Percentiles rank a stretch among this genome's conserved stretches.
These are phyloP conservation scores for Pichia nanzhaoensis DNA, from an alignment of 805 yeast genomes.

Conservation along the genomic window DNA sequence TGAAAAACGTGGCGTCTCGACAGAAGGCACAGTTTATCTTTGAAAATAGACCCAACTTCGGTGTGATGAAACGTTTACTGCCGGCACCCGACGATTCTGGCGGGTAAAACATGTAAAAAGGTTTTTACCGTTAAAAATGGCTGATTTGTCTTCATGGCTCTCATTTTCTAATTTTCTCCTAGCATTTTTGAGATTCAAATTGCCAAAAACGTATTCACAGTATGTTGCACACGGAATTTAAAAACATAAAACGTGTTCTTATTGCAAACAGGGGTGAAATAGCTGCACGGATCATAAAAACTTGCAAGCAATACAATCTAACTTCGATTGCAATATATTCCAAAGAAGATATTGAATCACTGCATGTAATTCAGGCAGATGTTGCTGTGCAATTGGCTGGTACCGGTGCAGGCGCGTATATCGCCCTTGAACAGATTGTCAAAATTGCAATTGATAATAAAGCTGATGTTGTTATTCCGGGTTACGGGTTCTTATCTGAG, in stretches of 20 bases:
- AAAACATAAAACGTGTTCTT: conserved; percentile 16
- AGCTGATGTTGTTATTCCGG: conserved; percentile 35
- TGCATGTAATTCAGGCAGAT: conserved; percentile 26
- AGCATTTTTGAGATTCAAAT: too few species aligned
- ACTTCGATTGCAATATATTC: conserved; percentile 22
- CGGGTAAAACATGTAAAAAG: too few species aligned
- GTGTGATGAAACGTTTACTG: too few species aligned
- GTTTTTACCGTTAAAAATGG: too few species aligned
- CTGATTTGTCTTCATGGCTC: too few species aligned
- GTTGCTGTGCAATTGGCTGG: conserved; percentile 21
- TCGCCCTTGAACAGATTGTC: conserved; percentile 19
- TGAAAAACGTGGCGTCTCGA: too few species aligned
- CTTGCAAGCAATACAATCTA: conserved; percentile 16
- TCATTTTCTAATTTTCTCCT: background rate
- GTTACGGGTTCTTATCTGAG: conserved; percentile 36
- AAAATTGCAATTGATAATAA: conserved; percentile 26
- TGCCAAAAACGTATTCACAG: too few species aligned
- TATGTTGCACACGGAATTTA: conserved; percentile 1
- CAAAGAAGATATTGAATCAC: conserved; percentile 25
- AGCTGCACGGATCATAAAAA: conserved; percentile 21
- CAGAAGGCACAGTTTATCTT: too few species aligned
- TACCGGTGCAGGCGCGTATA: conserved; percentile 26
- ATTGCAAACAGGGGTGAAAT: conserved; percentile 26
- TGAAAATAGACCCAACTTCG: too few species aligned
- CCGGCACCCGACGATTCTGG: too few species aligned